Evolutionary conservation across 208 protist species (phyloP), one percentile per base, ranked within the genome.

Genomic region (Crithidia mellificae): DNA sequence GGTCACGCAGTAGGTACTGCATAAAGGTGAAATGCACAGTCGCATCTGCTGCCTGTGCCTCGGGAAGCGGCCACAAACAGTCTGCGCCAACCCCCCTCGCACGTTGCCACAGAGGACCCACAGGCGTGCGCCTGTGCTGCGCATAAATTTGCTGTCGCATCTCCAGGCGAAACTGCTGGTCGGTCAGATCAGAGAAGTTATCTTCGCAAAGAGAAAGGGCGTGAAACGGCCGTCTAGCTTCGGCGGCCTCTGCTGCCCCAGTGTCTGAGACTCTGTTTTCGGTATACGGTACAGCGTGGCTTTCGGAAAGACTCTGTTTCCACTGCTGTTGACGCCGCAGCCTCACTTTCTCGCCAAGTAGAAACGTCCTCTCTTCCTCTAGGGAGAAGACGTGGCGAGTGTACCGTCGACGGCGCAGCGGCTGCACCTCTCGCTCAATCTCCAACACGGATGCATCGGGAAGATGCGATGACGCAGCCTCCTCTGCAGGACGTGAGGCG

Each of bases 341-440:
- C 19, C 51, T 30, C 7, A 38, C 5, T 43, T 29, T 3, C 58
- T 30, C 44, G 30, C 22, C 29, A 4, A 56, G 38, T n/a, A 68
- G 24, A n/a, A 38, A 62, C 15, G 22, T 11, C 0, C 17, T 39
- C 43, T 78, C 72, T 14, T 68, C 52, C 15, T 17, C 20, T 2
- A 47, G 14, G 14, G 41, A 25, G 39, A 57, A 78, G 51, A 78
- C 72, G 41, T 63, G 72, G 7, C 65, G 72, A 2, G 65, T 78
- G 44, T 63, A 64, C 51, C 72, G 72, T 39, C 43, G 46, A 0
- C 72, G 49, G 1, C 63, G 72, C 44, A 75, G 38, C 20, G 62
- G 55, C 12, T 43, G 54, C 14, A 68, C 69, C 25, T 68, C 36
- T 25, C 25, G 14, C 62, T 69, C 69, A 50, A 67, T 36, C 39